Conservation (phyloP, 192 early-diverging fungal genomes). For the Coemansia sp. region DNA sequence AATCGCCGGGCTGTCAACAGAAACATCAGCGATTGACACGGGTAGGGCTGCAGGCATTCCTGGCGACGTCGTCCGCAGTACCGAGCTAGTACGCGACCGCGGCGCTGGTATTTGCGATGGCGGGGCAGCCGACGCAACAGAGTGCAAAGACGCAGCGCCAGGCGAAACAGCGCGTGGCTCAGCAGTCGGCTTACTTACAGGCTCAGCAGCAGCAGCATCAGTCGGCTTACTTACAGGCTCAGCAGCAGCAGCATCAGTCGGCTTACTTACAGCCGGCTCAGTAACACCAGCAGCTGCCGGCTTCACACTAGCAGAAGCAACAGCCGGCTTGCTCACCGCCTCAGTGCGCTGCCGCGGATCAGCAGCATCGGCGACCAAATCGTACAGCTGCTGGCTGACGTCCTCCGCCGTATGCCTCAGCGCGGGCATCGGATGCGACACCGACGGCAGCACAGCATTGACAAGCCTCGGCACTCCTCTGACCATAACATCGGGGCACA, state of each 20-base stretch:
- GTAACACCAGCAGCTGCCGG: no score
- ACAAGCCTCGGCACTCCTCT: conserved; percentile 81
- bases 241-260: background rate
- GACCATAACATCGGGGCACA: conserved; percentile 83
- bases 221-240: background rate
- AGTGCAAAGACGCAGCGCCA: conserved; percentile 24
- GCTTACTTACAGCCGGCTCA: background rate
- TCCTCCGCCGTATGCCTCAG: conserved; percentile 79
- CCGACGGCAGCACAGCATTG: conserved; percentile 80
- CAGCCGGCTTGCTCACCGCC: no score
- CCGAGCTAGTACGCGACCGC: conserved; percentile 39
- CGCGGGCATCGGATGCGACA: conserved; percentile 72
- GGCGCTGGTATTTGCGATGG: no score
- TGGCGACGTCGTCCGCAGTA: conserved; percentile 10
- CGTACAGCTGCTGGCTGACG: conserved; percentile 60
- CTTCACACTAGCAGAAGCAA: no score
- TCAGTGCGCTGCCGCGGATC: background rate
- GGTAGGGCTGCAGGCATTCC: background rate
- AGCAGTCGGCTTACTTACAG: background rate
- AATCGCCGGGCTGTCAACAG: background rate
- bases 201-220: background rate
- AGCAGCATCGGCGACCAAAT: background rate
- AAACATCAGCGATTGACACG: no score
- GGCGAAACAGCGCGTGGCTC: background rate
- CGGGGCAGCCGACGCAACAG: conserved; percentile 2